Evolutionary conservation across 164 flowering plant species (phyloP).

Genomic region (Chimonanthus salicifolius): DNA sequence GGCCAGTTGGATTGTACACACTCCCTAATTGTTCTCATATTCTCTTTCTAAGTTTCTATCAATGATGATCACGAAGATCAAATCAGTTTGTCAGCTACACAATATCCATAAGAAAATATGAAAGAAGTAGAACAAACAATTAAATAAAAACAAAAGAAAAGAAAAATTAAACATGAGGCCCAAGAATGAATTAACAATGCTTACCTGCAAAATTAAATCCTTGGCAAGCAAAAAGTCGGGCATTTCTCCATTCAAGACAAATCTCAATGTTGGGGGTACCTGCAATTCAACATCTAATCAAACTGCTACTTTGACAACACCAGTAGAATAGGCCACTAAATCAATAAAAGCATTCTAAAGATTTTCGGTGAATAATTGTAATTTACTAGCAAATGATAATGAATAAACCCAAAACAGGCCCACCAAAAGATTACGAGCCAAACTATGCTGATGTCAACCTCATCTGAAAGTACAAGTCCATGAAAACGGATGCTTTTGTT

Average conservation of each 20-base stretch:
- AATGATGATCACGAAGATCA: too few relatives aligned
- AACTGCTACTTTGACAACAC: not conserved
- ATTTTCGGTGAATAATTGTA: not conserved
- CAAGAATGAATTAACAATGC: conserved; percentile 10
- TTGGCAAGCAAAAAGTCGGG: conserved; percentile 87
- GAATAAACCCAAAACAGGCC: too few relatives aligned
- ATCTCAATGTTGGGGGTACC: conserved; percentile 95
- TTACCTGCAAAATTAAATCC: conserved; percentile 97
- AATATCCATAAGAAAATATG: too few relatives aligned
- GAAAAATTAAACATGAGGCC: not conserved
- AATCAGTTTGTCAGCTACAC: too few relatives aligned
- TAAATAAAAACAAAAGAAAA: not conserved
- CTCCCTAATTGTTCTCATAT: too few relatives aligned
- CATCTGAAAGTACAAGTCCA: too few relatives aligned
- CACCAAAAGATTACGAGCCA: too few relatives aligned
- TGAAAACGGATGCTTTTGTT: too few relatives aligned
- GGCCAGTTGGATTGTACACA: too few relatives aligned
- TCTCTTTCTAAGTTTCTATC: too few relatives aligned
- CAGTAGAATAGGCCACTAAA: not conserved
- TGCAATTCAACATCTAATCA: conserved; percentile 26
- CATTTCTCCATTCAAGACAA: conserved; percentile 98
- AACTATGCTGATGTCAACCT: too few relatives aligned
- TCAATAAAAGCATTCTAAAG: not conserved
- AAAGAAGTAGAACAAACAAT: too few relatives aligned
- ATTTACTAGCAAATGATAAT: not conserved